Evolutionary conservation across 2,329 filamentous ascomycete species (phyloP).

Genomic region (Curvularia verruculosa): DNA sequence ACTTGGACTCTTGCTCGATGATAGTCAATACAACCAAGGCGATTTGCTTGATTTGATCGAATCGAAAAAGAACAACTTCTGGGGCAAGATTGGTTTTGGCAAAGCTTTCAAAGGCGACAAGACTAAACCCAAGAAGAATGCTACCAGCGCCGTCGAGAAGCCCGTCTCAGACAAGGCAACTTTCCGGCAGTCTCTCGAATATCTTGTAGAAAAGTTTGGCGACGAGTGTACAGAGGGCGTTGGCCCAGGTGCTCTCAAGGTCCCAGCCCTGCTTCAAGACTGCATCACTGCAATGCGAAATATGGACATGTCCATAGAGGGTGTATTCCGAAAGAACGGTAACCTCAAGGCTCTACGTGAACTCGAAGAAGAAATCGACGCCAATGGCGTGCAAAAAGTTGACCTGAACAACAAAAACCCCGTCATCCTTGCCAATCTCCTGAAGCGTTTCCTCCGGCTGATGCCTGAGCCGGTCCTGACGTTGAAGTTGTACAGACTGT

Average conservation of each 20-base stretch:
- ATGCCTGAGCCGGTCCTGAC: slow-evolving; percentile 94
- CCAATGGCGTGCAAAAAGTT: slow-evolving; percentile 80
- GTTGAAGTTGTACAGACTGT: slow-evolving; percentile 90
- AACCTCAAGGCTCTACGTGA: slow-evolving; percentile 95
- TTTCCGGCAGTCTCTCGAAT: slow-evolving; percentile 87
- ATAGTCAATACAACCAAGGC: slow-evolving; percentile 89
- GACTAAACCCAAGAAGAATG: slow-evolving; percentile 80
- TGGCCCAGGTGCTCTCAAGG: slow-evolving; percentile 85
- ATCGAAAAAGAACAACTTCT: slow-evolving; percentile 90
- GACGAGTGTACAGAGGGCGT: slow-evolving; percentile 98
- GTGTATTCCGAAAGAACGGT: slow-evolving; percentile 98
- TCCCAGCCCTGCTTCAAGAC: slow-evolving; percentile 95
- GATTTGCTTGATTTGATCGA: slow-evolving; percentile 93
- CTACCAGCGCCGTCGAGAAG: slow-evolving; percentile 38
- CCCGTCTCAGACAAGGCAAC: slow-evolving; percentile 70
- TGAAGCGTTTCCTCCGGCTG: slow-evolving; percentile 94
- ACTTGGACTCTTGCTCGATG: slow-evolving; percentile 91
- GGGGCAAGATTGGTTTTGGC: slow-evolving; percentile 96
- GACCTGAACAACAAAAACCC: slow-evolving; percentile 88
- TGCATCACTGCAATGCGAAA: slow-evolving; percentile 93
- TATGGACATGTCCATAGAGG: slow-evolving; percentile 98
- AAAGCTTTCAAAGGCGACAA: slow-evolving; percentile 67
- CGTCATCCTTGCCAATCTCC: slow-evolving; percentile 87
- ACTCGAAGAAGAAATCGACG: slow-evolving; percentile 83
- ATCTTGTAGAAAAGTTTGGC: slow-evolving; percentile 89